These are phyloP conservation scores for Dothiorella sarmentorum DNA, from an alignment of 2,329 filamentous ascomycete genomes.

Conservation along the genomic window DNA sequence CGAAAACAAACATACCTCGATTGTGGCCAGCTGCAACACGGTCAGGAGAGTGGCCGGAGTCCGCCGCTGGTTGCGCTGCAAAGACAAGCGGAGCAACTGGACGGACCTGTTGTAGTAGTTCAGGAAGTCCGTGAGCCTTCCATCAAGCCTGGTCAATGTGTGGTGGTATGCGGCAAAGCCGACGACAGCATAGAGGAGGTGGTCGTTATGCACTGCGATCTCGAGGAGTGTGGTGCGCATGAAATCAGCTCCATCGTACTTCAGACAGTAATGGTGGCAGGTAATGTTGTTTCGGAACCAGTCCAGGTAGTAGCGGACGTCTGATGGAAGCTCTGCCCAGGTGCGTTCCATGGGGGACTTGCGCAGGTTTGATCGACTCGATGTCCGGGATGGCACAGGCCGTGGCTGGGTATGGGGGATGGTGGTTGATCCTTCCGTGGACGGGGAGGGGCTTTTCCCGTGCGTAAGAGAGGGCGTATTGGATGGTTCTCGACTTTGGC, in stretches of 20 bases:
- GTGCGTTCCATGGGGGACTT: conserved; percentile 20
- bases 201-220: conserved; percentile 71
- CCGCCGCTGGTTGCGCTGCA: conserved; percentile 68
- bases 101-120: conserved; percentile 90
- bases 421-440: conserved; percentile 46
- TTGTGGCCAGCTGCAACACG: conserved; percentile 85
- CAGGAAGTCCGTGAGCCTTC: conserved; percentile 76
- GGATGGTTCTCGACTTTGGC: conserved; percentile 33
- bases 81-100: conserved; percentile 65
- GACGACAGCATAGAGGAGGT: conserved; percentile 80
- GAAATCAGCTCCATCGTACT: conserved; percentile 68
- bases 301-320: conserved; percentile 73
- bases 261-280: conserved; percentile 77
- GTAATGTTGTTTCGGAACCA: conserved; percentile 78
- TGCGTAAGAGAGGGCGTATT: conserved; percentile 39
- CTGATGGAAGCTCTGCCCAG: conserved; percentile 54
- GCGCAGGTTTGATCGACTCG: conserved; percentile 30
- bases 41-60: conserved; percentile 75
- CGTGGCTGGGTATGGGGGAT: conserved; percentile 26
- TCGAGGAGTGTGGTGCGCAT: conserved; percentile 68
- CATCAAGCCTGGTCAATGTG: conserved; percentile 65
- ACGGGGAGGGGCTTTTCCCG: conserved; percentile 52
- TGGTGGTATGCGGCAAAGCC: conserved; percentile 87
- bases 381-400: conserved; percentile 32
- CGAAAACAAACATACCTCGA: conserved; percentile 64